phyloP scores from a whole-genome alignment of 768 basidiomycete species.

The Pulveroboletus sp. region DNA sequence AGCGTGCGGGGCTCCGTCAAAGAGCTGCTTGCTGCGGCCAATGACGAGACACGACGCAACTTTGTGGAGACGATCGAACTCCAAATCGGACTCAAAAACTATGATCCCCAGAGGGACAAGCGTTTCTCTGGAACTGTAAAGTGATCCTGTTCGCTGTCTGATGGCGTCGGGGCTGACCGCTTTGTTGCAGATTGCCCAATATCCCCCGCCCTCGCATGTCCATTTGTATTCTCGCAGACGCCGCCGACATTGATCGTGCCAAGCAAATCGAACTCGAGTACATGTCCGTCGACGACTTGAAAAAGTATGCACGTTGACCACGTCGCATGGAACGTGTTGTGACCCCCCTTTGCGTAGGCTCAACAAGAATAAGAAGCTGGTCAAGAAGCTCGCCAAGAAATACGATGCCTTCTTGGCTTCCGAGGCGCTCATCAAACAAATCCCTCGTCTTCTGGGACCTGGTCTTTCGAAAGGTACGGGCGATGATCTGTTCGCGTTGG shows the following conservation, averaged over 20 bases:
- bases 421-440: constrained; percentile 98
- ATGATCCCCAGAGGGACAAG: constrained; percentile 99
- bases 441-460: constrained; percentile 98
- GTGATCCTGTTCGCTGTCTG: constrained; percentile 38
- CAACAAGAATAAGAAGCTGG: constrained; percentile 99
- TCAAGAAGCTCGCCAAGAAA: constrained; percentile 99
- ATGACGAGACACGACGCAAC: constrained; percentile 86
- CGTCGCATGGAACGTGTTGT: not conserved
- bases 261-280: constrained; percentile 98
- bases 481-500: not conserved
- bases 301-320: constrained; percentile 63
- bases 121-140: constrained; percentile 99
- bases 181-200: constrained; percentile 70
- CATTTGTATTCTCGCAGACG: constrained; percentile 99
- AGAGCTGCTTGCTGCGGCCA: constrained; percentile 80
- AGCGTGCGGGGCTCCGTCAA: constrained; percentile 99
- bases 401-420: constrained; percentile 99
- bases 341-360: constrained; percentile 48
- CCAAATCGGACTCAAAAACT: constrained; percentile 97
- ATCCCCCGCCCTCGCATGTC: constrained; percentile 99
- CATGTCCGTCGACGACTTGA: constrained; percentile 99
- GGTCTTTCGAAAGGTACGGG: constrained; percentile 93
- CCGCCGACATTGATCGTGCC: constrained; percentile 96
- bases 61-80: constrained; percentile 96
- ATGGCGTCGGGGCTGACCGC: not conserved